A percentile compares a stretch with the other conserved stretches of the same genome.
These are phyloP conservation scores for Globisporangium echinulatum DNA, from an alignment of 352 stramenopile genomes.

Conservation along the genomic window DNA sequence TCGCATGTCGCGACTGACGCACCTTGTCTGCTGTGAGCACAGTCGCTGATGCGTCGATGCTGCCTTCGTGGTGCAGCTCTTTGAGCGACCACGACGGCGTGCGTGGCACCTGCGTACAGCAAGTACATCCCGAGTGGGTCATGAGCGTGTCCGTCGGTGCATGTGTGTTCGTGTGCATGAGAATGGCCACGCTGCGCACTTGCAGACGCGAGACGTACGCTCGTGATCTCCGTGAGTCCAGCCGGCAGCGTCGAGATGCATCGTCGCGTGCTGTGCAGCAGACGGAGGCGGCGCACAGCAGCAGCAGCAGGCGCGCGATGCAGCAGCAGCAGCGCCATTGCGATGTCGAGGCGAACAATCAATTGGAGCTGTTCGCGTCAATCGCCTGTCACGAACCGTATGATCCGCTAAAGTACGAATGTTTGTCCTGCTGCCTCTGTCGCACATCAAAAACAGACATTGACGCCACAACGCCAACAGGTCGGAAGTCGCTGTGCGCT, in stretches of 20 bases:
- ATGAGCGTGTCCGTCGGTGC: background rate
- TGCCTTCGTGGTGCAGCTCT: conserved; percentile 66
- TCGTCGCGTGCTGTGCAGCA: conserved; percentile 2
- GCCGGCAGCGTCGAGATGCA: conserved; percentile 22
- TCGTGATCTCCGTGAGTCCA: conserved; percentile 55
- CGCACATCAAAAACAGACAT: no score
- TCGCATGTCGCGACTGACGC: background rate
- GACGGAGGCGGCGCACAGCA: background rate
- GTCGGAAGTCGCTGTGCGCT: background rate
- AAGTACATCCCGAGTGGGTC: background rate
- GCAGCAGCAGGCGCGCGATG: background rate
- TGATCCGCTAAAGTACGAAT: background rate
- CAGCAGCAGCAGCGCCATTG: background rate
- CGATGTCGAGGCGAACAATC: no score
- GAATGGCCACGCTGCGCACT: no score
- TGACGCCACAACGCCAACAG: no score
- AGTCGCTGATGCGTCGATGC: conserved; percentile 25
- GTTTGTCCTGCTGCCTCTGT: background rate
- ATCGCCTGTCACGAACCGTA: no score
- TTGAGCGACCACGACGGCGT: conserved; percentile 76
- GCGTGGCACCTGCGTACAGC: conserved; percentile 35
- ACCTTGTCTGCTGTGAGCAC: conserved; percentile 67
- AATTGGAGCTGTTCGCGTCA: background rate
- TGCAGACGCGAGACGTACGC: conserved; percentile 15
- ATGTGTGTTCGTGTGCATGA: background rate